Conservation (phyloP, 2,329 filamentous ascomycete species). For the Cladobotryum protrusum region DNA sequence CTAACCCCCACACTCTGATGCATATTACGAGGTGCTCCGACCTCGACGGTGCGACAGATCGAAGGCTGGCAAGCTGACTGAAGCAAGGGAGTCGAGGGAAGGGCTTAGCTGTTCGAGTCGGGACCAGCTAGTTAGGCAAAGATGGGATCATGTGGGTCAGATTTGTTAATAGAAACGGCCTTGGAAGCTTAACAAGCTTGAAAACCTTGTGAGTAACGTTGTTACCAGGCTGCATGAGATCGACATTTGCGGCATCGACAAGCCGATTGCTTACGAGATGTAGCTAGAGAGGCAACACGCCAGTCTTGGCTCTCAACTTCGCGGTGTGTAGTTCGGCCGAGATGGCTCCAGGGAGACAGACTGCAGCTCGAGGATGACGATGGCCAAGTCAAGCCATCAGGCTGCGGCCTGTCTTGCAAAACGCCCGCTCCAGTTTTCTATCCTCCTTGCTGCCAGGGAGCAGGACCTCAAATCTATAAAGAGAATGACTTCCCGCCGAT, state of each 20-base stretch:
- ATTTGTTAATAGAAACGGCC: background rate
- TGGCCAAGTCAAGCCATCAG: background rate
- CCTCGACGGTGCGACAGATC: background rate
- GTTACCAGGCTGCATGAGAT: background rate
- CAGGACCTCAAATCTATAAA: background rate
- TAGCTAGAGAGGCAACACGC: background rate
- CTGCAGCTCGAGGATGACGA: background rate
- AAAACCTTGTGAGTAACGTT: background rate
- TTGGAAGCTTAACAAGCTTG: too few relatives aligned
- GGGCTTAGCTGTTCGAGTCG: background rate
- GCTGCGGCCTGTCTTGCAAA: background rate
- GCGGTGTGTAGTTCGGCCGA: background rate
- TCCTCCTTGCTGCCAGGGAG: background rate
- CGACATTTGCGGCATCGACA: background rate
- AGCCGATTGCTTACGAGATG: background rate
- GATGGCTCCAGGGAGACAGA: background rate
- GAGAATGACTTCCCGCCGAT: background rate
- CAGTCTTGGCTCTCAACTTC: background rate
- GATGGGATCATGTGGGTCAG: background rate
- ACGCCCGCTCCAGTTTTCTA: background rate
- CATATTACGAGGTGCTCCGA: background rate
- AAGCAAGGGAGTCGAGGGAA: background rate
- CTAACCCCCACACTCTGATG: background rate
- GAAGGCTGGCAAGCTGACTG: background rate
- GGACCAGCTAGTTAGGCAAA: background rate